Percentiles rank a stretch among this genome's conserved stretches.
Conservation (phyloP, 2,329 filamentous ascomycete genomes). For the Ceratocystis cacaofunesta region DNA sequence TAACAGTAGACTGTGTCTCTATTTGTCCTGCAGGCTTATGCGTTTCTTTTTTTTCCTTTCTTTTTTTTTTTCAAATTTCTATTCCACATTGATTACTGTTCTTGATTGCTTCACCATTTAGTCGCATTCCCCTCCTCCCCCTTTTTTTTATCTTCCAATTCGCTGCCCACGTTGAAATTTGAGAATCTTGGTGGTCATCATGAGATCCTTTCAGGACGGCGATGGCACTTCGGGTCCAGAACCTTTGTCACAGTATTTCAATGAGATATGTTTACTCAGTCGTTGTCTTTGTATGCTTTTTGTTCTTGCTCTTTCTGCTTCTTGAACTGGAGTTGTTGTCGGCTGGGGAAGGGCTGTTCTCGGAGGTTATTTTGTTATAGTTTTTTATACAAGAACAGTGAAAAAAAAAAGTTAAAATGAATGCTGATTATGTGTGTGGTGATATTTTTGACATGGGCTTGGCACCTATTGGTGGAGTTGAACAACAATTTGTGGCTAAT, state of each 20-base stretch:
- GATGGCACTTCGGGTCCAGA: background rate
- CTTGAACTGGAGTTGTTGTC: background rate
- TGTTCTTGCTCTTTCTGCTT: background rate
- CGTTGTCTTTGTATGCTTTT: background rate
- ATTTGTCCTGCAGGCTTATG: slow-evolving; percentile 8
- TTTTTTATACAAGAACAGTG: background rate
- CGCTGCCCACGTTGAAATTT: background rate
- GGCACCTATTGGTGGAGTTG: background rate
- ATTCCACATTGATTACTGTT: slow-evolving; percentile 7
- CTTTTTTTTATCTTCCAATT: slow-evolving; percentile 5
- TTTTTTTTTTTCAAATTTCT: background rate
- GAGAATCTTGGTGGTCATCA: background rate
- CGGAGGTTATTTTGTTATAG: background rate
- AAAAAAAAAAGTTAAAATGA: background rate
- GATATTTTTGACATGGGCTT: background rate
- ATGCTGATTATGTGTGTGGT: background rate
- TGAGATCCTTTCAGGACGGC: background rate
- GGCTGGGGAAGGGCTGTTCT: background rate
- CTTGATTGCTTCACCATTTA: background rate
- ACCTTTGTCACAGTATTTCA: background rate
- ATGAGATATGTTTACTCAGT: background rate
- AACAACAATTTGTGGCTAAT: background rate
- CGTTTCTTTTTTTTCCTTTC: background rate
- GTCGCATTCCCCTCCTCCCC: too few species aligned
- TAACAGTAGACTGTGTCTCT: slow-evolving; percentile 16